phyloP scores from a whole-genome alignment of 176 grass and related monocot species.

The Triticum timopheevii region DNA sequence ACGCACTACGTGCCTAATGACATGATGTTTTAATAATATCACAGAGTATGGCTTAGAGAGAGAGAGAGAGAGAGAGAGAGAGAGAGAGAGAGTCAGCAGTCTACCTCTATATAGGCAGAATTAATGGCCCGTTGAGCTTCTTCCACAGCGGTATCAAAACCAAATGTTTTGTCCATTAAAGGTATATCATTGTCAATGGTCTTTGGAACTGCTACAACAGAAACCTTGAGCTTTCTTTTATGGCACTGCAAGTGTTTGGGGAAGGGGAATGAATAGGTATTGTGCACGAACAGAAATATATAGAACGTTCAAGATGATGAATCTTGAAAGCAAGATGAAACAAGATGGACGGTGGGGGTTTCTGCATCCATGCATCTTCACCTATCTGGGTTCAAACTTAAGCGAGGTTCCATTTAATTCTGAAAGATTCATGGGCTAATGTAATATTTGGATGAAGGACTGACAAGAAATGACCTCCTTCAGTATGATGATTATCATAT shows the following conservation, averaged over 20 bases:
- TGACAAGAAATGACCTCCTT: neutral
- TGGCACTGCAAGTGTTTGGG: constrained; percentile 39
- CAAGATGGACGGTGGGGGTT: neutral
- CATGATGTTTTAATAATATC: neutral
- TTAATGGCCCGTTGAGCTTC: constrained; percentile 91
- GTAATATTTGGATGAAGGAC: constrained; percentile 13
- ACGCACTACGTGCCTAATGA: constrained; percentile 80
- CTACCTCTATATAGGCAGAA: constrained; percentile 95
- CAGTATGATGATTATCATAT: too few relatives aligned
- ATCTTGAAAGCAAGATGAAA: constrained; percentile 10
- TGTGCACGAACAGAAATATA: neutral
- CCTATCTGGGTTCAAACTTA: neutral
- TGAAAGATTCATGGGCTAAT: neutral
- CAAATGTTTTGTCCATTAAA: constrained; percentile 97
- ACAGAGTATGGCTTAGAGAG: too few relatives aligned
- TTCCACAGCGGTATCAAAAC: constrained; percentile 97
- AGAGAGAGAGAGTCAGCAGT: neutral
- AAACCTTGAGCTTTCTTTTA: constrained; percentile 91
- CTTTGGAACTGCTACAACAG: constrained; percentile 88
- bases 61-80: neutral
- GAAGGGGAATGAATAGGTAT: neutral
- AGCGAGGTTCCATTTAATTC: neutral
- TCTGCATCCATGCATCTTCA: neutral
- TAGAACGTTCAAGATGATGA: neutral
- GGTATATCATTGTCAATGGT: constrained; percentile 99